Percentiles rank a stretch among this genome's conserved stretches.
phyloP scores from a whole-genome alignment of 805 yeast species.

The Candida caryicola region DNA sequence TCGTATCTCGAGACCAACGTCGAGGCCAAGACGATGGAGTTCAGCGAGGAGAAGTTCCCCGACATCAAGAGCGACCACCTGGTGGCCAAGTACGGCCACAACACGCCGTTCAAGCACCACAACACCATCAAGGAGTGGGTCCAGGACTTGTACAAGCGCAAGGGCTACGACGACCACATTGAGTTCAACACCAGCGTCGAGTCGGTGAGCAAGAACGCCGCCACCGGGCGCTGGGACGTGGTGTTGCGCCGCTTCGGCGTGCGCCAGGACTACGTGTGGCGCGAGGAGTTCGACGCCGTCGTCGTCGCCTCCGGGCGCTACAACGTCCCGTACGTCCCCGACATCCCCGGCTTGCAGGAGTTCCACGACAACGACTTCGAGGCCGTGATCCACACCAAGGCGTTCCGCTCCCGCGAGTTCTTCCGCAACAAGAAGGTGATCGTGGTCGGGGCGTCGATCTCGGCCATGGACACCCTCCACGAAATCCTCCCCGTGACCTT shows the following conservation, averaged over 20 bases:
- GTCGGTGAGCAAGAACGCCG: slow-evolving; percentile 18
- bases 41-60: slow-evolving; percentile 20
- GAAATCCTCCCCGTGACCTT: slow-evolving; percentile 19
- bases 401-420: slow-evolving; percentile 14
- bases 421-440: slow-evolving; percentile 17
- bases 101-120: slow-evolving; percentile 21
- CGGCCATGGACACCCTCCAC: slow-evolving; percentile 17
- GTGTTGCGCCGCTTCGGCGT: slow-evolving; percentile 13
- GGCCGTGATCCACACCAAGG: slow-evolving; percentile 19
- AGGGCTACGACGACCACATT: slow-evolving; percentile 20
- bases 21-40: slow-evolving; percentile 21
- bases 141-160: slow-evolving; percentile 18
- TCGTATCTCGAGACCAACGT: slow-evolving; percentile 23
- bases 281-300: slow-evolving; percentile 17
- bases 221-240: slow-evolving; percentile 16
- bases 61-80: slow-evolving; percentile 10
- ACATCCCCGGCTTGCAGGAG: slow-evolving; percentile 16
- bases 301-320: slow-evolving; percentile 22
- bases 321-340: slow-evolving; percentile 21
- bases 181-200: slow-evolving; percentile 26
- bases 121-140: slow-evolving; percentile 17
- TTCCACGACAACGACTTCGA: slow-evolving; percentile 12
- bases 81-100: slow-evolving; percentile 15
- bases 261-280: slow-evolving; percentile 16
- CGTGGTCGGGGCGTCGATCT: slow-evolving; percentile 19